phyloP scores from a whole-genome alignment of 805 yeast genomes.

The Isabelozyma pseudorhagii region DNA sequence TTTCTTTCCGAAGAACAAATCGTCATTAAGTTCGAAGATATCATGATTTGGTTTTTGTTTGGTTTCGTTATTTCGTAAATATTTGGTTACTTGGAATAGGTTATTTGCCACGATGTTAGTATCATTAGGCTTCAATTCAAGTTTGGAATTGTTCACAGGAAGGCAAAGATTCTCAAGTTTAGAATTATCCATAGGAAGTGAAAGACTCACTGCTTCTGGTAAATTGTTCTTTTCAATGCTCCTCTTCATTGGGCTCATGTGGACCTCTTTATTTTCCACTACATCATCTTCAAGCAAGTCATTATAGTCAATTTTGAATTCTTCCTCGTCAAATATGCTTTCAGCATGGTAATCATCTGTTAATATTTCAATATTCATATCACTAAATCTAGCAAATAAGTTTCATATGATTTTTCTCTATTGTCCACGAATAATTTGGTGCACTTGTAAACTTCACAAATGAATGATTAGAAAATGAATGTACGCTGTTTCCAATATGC shows the following conservation, averaged over 20 bases:
- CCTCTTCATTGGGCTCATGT: neutral
- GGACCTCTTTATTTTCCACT: neutral
- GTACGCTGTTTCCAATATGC: neutral
- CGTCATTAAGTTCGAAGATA: conserved; percentile 8
- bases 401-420: neutral
- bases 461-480: too few relatives aligned
- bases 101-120: conserved; percentile 21
- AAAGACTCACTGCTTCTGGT: too few relatives aligned
- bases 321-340: conserved; percentile 10
- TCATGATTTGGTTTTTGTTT: neutral
- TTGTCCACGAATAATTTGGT: neutral
- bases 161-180: neutral
- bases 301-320: conserved; percentile 16
- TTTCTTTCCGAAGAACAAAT: conserved; percentile 13
- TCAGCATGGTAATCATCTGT: conserved; percentile 1
- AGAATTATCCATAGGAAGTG: too few relatives aligned
- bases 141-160: neutral
- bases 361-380: neutral
- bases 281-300: conserved; percentile 9
- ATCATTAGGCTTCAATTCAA: conserved; percentile 7
- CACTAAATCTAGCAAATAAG: neutral
- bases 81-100: conserved; percentile 30
- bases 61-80: conserved; percentile 11
- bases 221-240: too few relatives aligned
- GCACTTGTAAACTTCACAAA: too few relatives aligned